These are phyloP conservation scores for Leptomonas seymouri DNA, from an alignment of 208 protist genomes.

Conservation along the genomic window DNA sequence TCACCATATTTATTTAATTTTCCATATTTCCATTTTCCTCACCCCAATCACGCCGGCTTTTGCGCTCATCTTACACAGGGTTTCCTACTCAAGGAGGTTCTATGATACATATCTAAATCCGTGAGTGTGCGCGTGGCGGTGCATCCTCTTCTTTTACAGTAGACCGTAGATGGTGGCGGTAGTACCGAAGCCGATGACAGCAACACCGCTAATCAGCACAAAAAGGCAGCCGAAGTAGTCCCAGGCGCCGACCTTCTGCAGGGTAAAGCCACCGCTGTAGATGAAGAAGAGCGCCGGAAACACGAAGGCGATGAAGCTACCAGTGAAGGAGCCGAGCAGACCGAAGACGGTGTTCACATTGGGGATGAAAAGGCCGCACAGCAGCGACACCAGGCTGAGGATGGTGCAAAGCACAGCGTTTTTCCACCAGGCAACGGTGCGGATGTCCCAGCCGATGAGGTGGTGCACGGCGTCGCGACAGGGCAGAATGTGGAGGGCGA, in stretches of 20 bases:
- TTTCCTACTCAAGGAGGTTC: background rate
- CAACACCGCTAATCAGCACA: conserved; percentile 52
- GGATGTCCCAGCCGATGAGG: conserved; percentile 53
- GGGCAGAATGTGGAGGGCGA: conserved; percentile 70
- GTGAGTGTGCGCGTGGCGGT: too few relatives aligned
- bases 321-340: conserved; percentile 66
- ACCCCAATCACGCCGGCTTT: too few relatives aligned
- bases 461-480: conserved; percentile 68
- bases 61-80: too few relatives aligned
- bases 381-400: conserved; percentile 46
- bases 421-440: conserved; percentile 60
- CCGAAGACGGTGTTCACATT: conserved; percentile 79
- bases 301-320: conserved; percentile 69
- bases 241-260: conserved; percentile 38
- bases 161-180: conserved; percentile 58
- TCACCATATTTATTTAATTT: too few relatives aligned
- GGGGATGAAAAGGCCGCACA: conserved; percentile 71
- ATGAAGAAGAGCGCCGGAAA: conserved; percentile 82
- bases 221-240: conserved; percentile 43
- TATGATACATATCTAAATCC: too few relatives aligned
- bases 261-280: conserved; percentile 52
- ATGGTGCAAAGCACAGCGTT: conserved; percentile 47
- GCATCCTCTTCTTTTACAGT: conserved; percentile 14
- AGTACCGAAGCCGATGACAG: conserved; percentile 64
- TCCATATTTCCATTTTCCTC: too few relatives aligned